phyloP scores from a whole-genome alignment of 495 filamentous ascomycete genomes.

The Stereocaulon alpinum region DNA sequence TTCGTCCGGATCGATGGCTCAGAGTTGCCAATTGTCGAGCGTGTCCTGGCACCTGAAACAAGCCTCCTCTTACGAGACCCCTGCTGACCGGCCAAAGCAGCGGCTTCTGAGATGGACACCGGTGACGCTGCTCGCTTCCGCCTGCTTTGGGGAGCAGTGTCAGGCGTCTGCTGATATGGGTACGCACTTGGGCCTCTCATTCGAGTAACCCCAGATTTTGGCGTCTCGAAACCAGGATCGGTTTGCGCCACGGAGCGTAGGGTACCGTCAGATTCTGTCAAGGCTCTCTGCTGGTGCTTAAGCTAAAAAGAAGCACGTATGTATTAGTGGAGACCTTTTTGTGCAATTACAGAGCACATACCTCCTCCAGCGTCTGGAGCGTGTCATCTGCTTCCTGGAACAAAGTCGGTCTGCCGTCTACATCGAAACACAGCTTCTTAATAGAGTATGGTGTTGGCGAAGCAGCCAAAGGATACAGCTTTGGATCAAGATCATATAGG shows the following conservation, averaged over 20 bases:
- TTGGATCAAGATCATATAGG: slow-evolving; percentile 65
- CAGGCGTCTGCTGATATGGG: neutral
- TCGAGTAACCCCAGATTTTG: slow-evolving; percentile 6
- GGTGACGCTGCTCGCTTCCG: slow-evolving; percentile 44
- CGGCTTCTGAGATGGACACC: slow-evolving; percentile 48
- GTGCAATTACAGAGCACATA: slow-evolving; percentile 30
- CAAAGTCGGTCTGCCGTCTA: slow-evolving; percentile 52
- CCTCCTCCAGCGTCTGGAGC: slow-evolving; percentile 43
- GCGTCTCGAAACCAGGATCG: slow-evolving; percentile 21
- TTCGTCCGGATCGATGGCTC: slow-evolving; percentile 3
- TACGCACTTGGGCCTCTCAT: neutral
- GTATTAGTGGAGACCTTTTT: slow-evolving; percentile 14
- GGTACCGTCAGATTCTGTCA: slow-evolving; percentile 45
- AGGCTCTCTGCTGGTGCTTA: slow-evolving; percentile 38
- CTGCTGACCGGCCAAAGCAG: slow-evolving; percentile 18
- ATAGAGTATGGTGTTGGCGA: slow-evolving; percentile 69
- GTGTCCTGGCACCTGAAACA: slow-evolving; percentile 4
- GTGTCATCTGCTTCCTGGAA: slow-evolving; percentile 60
- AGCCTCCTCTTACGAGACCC: slow-evolving; percentile 18
- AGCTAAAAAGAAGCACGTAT: slow-evolving; percentile 29
- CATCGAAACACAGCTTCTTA: slow-evolving; percentile 60
- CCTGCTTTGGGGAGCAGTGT: slow-evolving; percentile 2
- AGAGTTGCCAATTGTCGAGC: neutral
- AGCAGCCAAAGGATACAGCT: slow-evolving; percentile 78
- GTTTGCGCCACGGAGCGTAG: slow-evolving; percentile 38